Conservation (phyloP, 2,329 filamentous ascomycete genomes). For the Colletotrichum tabaci region DNA sequence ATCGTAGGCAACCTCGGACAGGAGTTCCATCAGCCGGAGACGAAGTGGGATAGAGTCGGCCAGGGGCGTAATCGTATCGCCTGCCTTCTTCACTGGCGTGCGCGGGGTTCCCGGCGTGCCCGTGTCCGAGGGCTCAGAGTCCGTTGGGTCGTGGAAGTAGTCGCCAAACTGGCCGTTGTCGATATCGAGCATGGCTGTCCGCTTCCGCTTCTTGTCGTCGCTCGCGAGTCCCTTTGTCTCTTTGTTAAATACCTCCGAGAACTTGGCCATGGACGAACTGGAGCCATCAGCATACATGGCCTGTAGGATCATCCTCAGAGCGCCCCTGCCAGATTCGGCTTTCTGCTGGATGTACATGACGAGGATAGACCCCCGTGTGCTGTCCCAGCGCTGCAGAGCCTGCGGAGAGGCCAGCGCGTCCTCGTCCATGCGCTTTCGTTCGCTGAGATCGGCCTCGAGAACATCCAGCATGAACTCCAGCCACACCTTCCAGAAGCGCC, state of each 20-base stretch:
- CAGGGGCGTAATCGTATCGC: conserved; percentile 56
- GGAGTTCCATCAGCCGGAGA: conserved; percentile 73
- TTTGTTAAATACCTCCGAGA: conserved; percentile 76
- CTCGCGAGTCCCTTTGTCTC: conserved; percentile 68
- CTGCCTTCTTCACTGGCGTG: conserved; percentile 38
- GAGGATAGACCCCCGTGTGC: conserved; percentile 68
- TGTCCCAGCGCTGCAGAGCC: conserved; percentile 43
- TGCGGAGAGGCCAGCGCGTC: conserved; percentile 46
- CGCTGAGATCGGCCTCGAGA: conserved; percentile 79
- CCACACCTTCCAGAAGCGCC: conserved; percentile 87
- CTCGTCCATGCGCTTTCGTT: conserved; percentile 66
- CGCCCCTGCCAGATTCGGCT: conserved; percentile 60
- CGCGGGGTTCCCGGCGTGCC: conserved; percentile 57
- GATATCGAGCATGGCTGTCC: conserved; percentile 65
- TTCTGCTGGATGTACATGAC: conserved; percentile 69
- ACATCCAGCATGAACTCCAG: conserved; percentile 84
- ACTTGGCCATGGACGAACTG: conserved; percentile 67
- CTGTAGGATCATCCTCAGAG: conserved; percentile 70
- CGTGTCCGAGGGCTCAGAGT: conserved; percentile 62
- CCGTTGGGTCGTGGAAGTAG: conserved; percentile 63
- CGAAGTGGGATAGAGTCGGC: conserved; percentile 73
- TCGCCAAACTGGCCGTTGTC: conserved; percentile 73
- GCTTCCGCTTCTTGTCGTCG: conserved; percentile 65
- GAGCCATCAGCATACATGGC: conserved; percentile 78
- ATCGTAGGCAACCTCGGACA: conserved; percentile 63